A percentile compares a stretch with the other conserved stretches of the same genome.
Conservation (phyloP, 768 basidiomycete genomes). For the Mrakia gelida region DNA sequence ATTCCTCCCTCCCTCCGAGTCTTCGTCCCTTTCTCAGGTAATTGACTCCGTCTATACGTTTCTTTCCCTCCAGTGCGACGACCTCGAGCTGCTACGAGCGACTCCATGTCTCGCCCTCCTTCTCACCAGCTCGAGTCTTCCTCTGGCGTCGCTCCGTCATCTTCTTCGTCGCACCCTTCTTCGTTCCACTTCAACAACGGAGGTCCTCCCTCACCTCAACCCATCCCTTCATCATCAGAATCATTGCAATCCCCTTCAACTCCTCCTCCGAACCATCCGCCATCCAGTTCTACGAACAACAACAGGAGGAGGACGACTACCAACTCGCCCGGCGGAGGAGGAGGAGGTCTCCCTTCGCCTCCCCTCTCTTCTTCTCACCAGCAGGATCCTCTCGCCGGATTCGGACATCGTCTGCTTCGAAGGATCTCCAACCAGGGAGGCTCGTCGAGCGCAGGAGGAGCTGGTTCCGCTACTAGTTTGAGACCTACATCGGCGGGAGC, state of each 20-base stretch:
- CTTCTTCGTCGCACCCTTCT: not conserved
- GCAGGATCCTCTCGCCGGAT: slow-evolving; percentile 26
- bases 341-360: slow-evolving; percentile 13
- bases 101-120: not conserved
- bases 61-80: slow-evolving; percentile 3
- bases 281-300: not conserved
- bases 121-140: not conserved
- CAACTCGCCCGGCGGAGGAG: not conserved
- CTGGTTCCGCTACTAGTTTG: not conserved
- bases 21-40: not conserved
- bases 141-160: not conserved
- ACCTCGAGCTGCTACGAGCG: slow-evolving; percentile 16
- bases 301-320: not conserved
- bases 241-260: not conserved
- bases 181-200: not conserved
- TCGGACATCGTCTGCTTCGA: slow-evolving; percentile 26
- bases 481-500: not conserved
- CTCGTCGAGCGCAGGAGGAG: not conserved
- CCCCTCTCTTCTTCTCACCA: slow-evolving; percentile 9
- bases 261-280: not conserved
- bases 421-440: slow-evolving; percentile 29
- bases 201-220: slow-evolving; percentile 2
- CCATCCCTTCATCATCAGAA: slow-evolving; percentile 11
- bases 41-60: not conserved
- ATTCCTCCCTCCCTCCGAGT: not conserved